phyloP scores from a whole-genome alignment of 2,329 filamentous ascomycete species.

The Ophiostoma ulmi region DNA sequence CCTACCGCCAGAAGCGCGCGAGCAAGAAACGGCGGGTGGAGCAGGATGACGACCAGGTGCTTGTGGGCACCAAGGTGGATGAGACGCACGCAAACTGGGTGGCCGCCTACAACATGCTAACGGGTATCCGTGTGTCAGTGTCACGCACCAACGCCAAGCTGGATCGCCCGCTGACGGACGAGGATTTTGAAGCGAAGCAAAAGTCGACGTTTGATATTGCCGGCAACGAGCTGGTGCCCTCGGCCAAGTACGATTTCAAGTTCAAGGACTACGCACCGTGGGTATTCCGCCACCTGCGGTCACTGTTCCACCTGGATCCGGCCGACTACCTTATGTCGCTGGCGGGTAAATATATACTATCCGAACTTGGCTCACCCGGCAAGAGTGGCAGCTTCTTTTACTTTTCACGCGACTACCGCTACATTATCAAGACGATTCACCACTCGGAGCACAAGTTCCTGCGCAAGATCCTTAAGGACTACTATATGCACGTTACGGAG shows the following conservation, averaged over 20 bases:
- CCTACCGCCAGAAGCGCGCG: slow-evolving; percentile 83
- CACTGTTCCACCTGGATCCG: slow-evolving; percentile 84
- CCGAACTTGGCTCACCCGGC: slow-evolving; percentile 90
- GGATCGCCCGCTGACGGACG: slow-evolving; percentile 81
- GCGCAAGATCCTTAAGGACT: slow-evolving; percentile 78
- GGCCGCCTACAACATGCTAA: slow-evolving; percentile 99
- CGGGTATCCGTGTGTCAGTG: slow-evolving; percentile 93
- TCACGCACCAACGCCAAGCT: slow-evolving; percentile 96
- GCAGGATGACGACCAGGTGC: slow-evolving; percentile 83
- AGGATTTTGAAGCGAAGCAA: slow-evolving; percentile 88
- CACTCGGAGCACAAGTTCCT: slow-evolving; percentile 89
- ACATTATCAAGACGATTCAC: slow-evolving; percentile 99
- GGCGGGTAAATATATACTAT: slow-evolving; percentile 97
- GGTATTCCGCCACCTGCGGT: slow-evolving; percentile 91
- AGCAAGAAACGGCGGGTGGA: slow-evolving; percentile 80
- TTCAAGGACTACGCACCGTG: slow-evolving; percentile 99
- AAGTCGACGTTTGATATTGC: slow-evolving; percentile 99
- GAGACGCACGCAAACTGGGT: slow-evolving; percentile 97
- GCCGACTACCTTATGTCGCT: slow-evolving; percentile 98
- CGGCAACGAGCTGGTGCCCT: slow-evolving; percentile 93
- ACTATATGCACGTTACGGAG: slow-evolving; percentile 84
- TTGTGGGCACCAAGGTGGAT: slow-evolving; percentile 96
- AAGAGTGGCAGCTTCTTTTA: slow-evolving; percentile 99
- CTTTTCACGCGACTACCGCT: slow-evolving; percentile 98
- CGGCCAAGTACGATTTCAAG: slow-evolving; percentile 99